phyloP scores from a whole-genome alignment of 768 basidiomycete genomes.

The Suillus subalutaceus region DNA sequence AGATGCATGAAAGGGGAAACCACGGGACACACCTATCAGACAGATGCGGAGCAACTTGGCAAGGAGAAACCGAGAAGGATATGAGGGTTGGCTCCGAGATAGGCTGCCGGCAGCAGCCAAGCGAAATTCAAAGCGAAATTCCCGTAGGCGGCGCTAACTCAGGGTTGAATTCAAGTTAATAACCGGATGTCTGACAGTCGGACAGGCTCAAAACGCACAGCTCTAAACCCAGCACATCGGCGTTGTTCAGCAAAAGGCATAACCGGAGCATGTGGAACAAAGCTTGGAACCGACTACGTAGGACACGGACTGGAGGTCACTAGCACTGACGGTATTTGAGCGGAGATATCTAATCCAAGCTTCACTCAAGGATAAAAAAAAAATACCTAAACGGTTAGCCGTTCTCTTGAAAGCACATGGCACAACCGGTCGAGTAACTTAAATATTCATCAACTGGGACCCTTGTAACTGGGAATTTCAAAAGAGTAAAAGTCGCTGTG shows the following conservation, averaged over 20 bases:
- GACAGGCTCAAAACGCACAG: not conserved
- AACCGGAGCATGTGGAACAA: slow-evolving; percentile 10
- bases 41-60: not conserved
- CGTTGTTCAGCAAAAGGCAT: not conserved
- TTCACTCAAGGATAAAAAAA: not conserved
- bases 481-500: too few relatives aligned
- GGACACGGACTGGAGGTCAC: too few relatives aligned
- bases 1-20: slow-evolving; percentile 11
- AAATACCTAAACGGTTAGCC: slow-evolving; percentile 11
- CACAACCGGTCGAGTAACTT: too few relatives aligned
- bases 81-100: slow-evolving; percentile 6
- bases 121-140: slow-evolving; percentile 2
- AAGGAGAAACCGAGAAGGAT: slow-evolving; percentile 10
- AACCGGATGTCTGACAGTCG: not conserved
- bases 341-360: slow-evolving; percentile 15
- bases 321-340: slow-evolving; percentile 28
- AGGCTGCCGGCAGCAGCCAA: slow-evolving; percentile 9
- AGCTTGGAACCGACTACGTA: not conserved
- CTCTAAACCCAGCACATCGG: not conserved
- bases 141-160: slow-evolving; percentile 8
- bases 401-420: not conserved
- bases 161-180: slow-evolving; percentile 17
- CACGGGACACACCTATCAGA: not conserved
- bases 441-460: too few relatives aligned
- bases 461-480: too few relatives aligned